Percentiles rank a stretch among this genome's conserved stretches.
Conservation (phyloP, 208 protist species). For the Leishmania major region DNA sequence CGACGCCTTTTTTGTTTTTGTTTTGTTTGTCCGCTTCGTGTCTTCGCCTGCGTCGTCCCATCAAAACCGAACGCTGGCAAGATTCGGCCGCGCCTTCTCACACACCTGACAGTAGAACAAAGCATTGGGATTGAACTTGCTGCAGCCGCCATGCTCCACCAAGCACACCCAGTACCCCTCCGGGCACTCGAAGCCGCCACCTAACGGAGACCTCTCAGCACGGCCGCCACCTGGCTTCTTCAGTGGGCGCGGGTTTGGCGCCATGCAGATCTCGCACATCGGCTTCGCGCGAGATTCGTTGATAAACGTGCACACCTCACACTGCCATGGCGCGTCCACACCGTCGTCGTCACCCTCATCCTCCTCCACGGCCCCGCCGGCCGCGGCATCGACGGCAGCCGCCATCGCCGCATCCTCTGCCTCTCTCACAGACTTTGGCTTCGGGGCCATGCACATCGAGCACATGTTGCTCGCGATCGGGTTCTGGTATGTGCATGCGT, state of each 20-base stretch:
- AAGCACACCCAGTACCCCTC: conserved; percentile 83
- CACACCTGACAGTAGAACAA: conserved; percentile 88
- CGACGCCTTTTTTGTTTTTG: not conserved
- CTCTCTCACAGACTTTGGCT: conserved; percentile 27
- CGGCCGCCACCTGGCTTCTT: not conserved
- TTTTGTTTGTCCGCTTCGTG: not conserved
- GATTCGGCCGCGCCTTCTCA: conserved; percentile 75
- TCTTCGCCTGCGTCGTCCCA: not conserved
- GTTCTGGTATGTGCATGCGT: conserved; percentile 58
- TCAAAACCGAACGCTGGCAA: conserved; percentile 72
- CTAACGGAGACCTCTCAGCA: conserved; percentile 1
- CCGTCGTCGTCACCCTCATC: conserved; percentile 29
- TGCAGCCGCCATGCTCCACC: conserved; percentile 85
- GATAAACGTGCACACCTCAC: conserved; percentile 64
- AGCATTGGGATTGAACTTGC: conserved; percentile 80
- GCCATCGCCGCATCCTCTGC: conserved; percentile 12
- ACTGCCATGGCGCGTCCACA: conserved; percentile 59
- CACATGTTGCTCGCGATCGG: conserved; percentile 28
- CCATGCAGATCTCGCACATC: conserved; percentile 56
- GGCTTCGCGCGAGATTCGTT: conserved; percentile 42
- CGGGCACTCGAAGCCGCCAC: conserved; percentile 53
- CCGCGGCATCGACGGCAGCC: conserved; percentile 1
- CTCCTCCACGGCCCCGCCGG: not conserved
- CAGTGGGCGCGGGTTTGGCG: conserved; percentile 51
- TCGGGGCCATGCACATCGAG: conserved; percentile 39